These are phyloP conservation scores for Akanthomyces uredinophilus DNA, from an alignment of 2,329 filamentous ascomycete genomes.

Conservation along the genomic window DNA sequence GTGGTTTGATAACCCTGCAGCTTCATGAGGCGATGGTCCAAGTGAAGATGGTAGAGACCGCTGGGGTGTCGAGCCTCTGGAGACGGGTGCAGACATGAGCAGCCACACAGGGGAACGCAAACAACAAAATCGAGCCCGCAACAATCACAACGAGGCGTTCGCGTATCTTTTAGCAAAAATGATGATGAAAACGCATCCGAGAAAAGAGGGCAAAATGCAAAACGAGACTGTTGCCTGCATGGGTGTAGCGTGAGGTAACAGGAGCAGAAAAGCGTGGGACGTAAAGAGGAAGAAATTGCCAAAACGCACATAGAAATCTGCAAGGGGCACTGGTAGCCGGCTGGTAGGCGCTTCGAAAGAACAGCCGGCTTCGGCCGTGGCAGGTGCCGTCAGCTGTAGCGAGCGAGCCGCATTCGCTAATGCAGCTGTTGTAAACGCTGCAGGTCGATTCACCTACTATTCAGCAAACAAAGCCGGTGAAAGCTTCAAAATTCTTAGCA, in stretches of 20 bases:
- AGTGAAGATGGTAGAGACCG: conserved; percentile 15
- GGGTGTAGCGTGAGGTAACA: conserved; percentile 3
- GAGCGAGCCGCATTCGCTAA: conserved; percentile 13
- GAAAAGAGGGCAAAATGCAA: conserved; percentile 23
- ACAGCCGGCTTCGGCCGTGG: conserved; percentile 6
- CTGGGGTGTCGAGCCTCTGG: conserved; percentile 25
- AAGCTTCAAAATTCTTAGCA: not conserved
- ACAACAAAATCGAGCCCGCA: conserved; percentile 14
- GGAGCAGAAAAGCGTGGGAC: conserved; percentile 13
- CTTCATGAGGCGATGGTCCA: conserved; percentile 3
- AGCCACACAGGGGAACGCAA: conserved; percentile 12
- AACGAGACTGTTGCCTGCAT: conserved; percentile 17
- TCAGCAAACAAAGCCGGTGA: not conserved
- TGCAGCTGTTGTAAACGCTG: not conserved
- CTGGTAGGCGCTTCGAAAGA: conserved; percentile 1
- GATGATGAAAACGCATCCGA: conserved; percentile 26
- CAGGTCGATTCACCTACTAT: not conserved
- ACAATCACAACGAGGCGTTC: not conserved
- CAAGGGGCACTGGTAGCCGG: conserved; percentile 1
- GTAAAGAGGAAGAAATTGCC: conserved; percentile 7
- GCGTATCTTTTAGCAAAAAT: conserved; percentile 15
- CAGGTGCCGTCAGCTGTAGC: conserved; percentile 10
- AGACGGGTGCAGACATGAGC: conserved; percentile 28
- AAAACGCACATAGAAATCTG: not conserved
- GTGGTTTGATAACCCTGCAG: not conserved